Percentiles rank a stretch among this genome's conserved stretches.
Evolutionary conservation across 495 filamentous ascomycete species (phyloP).

Genomic region (Penicillium soppii): DNA sequence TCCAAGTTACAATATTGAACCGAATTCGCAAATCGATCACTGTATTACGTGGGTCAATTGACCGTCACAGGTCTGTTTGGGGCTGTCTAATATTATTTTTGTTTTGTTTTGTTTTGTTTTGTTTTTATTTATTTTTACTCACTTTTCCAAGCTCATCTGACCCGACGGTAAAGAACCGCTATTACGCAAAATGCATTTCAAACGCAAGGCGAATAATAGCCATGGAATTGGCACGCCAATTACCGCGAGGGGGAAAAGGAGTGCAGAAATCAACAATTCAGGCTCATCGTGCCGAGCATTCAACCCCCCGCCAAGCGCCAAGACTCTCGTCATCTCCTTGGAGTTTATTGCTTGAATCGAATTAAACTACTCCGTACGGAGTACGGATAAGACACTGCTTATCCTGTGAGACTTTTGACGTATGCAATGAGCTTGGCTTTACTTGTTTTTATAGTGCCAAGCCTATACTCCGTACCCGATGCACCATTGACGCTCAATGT

Average conservation of each 20-base stretch:
- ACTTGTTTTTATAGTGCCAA: background rate
- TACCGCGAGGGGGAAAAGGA: background rate
- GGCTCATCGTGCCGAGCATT: slow-evolving; percentile 14
- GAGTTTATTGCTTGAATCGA: slow-evolving; percentile 2
- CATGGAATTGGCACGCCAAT: background rate
- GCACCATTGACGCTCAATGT: background rate
- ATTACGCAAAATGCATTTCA: too few relatives aligned
- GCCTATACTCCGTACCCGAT: background rate
- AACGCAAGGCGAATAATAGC: background rate
- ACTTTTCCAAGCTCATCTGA: too few relatives aligned
- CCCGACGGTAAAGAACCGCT: too few relatives aligned
- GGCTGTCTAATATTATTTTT: too few relatives aligned
- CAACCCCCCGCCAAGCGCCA: slow-evolving; percentile 24
- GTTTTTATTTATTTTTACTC: too few relatives aligned
- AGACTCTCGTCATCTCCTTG: slow-evolving; percentile 11
- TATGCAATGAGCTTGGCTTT: slow-evolving; percentile 4
- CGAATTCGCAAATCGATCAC: too few relatives aligned
- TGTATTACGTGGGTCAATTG: too few relatives aligned
- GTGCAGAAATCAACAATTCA: background rate
- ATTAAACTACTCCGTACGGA: too few relatives aligned
- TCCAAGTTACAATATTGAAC: too few relatives aligned
- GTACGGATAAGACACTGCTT: slow-evolving; percentile 19
- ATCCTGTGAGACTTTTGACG: background rate
- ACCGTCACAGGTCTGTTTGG: too few relatives aligned
- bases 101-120: too few relatives aligned